Conservation (phyloP, 768 basidiomycete species). For the Rhodotorula sphaerocarpa region DNA sequence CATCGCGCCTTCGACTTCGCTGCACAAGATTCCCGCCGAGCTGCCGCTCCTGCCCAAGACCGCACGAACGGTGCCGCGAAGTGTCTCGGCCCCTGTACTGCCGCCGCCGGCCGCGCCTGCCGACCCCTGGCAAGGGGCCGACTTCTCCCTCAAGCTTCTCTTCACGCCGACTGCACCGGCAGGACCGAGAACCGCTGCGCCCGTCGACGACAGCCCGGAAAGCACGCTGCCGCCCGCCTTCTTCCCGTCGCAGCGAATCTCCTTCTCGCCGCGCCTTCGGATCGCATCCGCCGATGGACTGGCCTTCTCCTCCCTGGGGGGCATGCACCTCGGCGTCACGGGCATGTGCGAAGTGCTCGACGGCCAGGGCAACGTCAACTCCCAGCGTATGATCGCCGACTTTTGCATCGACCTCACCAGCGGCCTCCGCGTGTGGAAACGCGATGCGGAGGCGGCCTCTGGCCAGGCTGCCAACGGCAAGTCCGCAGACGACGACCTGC, state of each 20-base stretch:
- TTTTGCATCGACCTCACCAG: constrained; percentile 39
- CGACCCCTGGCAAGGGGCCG: constrained; percentile 28
- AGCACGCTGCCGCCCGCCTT: constrained; percentile 39
- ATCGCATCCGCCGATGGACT: constrained; percentile 31
- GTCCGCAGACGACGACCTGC: constrained; percentile 25
- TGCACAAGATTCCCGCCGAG: neutral
- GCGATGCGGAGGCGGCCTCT: constrained; percentile 33
- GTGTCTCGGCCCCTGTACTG: constrained; percentile 8
- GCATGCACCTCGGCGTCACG: constrained; percentile 40
- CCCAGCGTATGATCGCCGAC: constrained; percentile 39
- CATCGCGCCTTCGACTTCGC: neutral
- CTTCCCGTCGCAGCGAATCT: constrained; percentile 39
- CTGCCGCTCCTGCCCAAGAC: constrained; percentile 22
- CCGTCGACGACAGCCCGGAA: constrained; percentile 17
- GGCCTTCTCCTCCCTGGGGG: constrained; percentile 35
- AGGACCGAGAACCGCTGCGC: neutral
- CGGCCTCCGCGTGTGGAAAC: constrained; percentile 38
- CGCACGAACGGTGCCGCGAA: neutral
- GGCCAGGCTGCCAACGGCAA: constrained; percentile 6
- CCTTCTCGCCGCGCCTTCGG: constrained; percentile 37
- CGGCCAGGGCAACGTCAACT: constrained; percentile 34
- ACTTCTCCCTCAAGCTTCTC: constrained; percentile 33
- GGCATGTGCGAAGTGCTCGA: constrained; percentile 38
- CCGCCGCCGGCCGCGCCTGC: neutral
- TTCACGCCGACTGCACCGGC: constrained; percentile 15